Evolutionary conservation across 2,329 filamentous ascomycete species (phyloP), one percentile per base, ranked within the genome.

Genomic region (Hymenoscyphus infarciens): DNA sequence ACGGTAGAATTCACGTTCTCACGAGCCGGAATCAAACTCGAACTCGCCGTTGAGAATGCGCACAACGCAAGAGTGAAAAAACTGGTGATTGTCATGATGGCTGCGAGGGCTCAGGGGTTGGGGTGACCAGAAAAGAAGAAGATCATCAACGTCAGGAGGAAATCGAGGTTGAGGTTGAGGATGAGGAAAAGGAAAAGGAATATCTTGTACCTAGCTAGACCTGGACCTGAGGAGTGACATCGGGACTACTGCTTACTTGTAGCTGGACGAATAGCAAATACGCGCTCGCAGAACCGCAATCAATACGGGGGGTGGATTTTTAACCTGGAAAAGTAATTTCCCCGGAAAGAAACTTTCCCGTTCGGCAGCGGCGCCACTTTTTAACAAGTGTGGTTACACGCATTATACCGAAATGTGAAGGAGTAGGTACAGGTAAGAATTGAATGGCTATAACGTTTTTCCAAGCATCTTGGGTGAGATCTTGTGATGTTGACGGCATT

Each of bases 41-140:
- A 49, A 49, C 45, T 49, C 3, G 19, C 45, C 11, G 45, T 22
- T 22, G 45, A 49, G 45, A 49, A 19, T 25, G 27, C 39, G 27
- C 38, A 59, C n/a, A 61, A n/a, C 19, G 52, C 22, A 16, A 39
- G 19, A n/a, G 57, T 39, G 15, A 59, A 19, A 29, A 59, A 33
- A 31, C 15, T 49, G 25, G 22, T 19, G 38, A 52, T 49, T 11
- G 11, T 16, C 57, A 59, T 59, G 27, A 56, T 35, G 27, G 53
- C 19, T 49, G 22, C 22, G 45, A 49, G 45, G 45, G 42, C 5
- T 5, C 45, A 49, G 22, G 8, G 45, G 11, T 38, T 15, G 45
- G 45, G 16, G 45, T 49, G 10, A 57, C 19, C 11, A 13, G 25
- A 22, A 13, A 25, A 49, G 19, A 13, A 4, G 45, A 5, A 49